A percentile compares a stretch with the other conserved stretches of the same genome.
phyloP scores from a whole-genome alignment of 2,329 filamentous ascomycete species.

The Trichoderma sp. region DNA sequence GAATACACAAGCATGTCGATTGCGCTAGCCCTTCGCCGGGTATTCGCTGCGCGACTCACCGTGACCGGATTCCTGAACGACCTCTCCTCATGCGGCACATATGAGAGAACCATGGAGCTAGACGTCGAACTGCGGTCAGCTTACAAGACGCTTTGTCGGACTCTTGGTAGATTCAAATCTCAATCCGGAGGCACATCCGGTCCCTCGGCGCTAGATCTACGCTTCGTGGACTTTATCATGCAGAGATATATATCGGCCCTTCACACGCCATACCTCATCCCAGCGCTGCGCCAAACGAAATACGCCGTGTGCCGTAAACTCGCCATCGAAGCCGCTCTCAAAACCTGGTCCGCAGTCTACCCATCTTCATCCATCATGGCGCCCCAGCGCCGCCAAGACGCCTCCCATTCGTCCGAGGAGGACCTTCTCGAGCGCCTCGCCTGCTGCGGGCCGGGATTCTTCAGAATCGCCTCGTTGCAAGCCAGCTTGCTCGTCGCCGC shows the following conservation, averaged over 20 bases:
- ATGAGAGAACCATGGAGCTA: slow-evolving; percentile 44
- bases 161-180: slow-evolving; percentile 28
- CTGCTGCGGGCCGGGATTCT: slow-evolving; percentile 40
- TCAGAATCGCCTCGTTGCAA: slow-evolving; percentile 35
- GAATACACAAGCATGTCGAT: slow-evolving; percentile 42
- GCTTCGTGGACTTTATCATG: slow-evolving; percentile 49
- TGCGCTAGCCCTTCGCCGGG: slow-evolving; percentile 41
- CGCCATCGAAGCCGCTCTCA: slow-evolving; percentile 46
- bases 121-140: slow-evolving; percentile 40
- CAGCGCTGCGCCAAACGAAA: slow-evolving; percentile 39
- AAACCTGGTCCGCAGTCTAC: slow-evolving; percentile 42
- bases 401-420: slow-evolving; percentile 10
- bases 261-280: slow-evolving; percentile 50
- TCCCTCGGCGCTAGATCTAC: slow-evolving; percentile 38
- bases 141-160: slow-evolving; percentile 41
- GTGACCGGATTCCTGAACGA: slow-evolving; percentile 44
- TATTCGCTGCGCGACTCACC: slow-evolving; percentile 42
- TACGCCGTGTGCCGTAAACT: slow-evolving; percentile 52
- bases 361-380: slow-evolving; percentile 24
- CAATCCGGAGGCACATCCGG: slow-evolving; percentile 23
- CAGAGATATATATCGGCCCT: slow-evolving; percentile 54
- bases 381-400: not conserved
- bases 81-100: slow-evolving; percentile 36
- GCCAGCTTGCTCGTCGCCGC: slow-evolving; percentile 36
- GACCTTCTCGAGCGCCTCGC: slow-evolving; percentile 38